Evolutionary conservation across 768 basidiomycete genomes (phyloP).

Genomic region (Lactarius vividus): DNA sequence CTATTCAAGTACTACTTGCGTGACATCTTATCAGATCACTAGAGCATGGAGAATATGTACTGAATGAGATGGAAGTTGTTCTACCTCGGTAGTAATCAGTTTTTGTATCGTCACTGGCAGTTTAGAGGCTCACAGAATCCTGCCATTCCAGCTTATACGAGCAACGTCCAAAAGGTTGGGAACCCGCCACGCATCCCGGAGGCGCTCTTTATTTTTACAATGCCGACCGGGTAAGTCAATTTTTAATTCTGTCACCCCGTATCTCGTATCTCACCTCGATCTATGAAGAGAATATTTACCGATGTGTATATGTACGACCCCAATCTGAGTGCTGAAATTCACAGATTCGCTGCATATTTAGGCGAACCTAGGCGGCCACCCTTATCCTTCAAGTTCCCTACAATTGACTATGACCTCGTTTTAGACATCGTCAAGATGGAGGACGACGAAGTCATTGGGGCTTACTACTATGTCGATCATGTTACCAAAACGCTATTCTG

Average conservation of each 20-base stretch:
- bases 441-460: background rate
- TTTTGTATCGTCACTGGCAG: background rate
- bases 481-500: conserved; percentile 12
- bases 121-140: background rate
- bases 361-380: too few relatives aligned
- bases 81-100: conserved; percentile 2
- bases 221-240: background rate
- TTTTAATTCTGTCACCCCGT: background rate
- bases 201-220: conserved; percentile 20
- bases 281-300: conserved; percentile 10
- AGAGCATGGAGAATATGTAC: too few relatives aligned
- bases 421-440: conserved; percentile 5
- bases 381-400: too few relatives aligned
- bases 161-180: background rate
- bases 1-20: too few relatives aligned
- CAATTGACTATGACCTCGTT: conserved; percentile 2
- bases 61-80: too few relatives aligned
- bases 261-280: background rate
- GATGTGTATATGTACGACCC: conserved; percentile 21
- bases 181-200: background rate
- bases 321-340: background rate
- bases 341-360: background rate
- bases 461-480: conserved; percentile 22
- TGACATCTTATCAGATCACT: too few relatives aligned
- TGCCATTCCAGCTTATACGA: background rate